Base-by-base conservation (phyloP, 2,329 filamentous ascomycete genomes). In the Trichoderma sp. region DNA sequence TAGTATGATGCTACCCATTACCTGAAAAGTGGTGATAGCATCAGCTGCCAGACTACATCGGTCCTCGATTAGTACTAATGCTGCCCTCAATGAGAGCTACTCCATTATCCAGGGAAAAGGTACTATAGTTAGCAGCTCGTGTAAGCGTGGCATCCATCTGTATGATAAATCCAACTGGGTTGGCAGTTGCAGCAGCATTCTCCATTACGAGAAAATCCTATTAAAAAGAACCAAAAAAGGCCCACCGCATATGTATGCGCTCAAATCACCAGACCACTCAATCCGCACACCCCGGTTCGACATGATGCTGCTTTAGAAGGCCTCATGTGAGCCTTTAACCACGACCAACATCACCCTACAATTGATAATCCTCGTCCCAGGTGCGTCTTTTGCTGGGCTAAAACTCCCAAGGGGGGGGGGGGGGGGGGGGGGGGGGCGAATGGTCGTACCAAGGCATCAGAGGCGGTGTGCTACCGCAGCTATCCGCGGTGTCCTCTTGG, bases 401-500 rank as follows among this genome's bases (percentile, higher is more conserved):
- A 67, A 66, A 28, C 20, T 26, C 32, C 23, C 20, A 47, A 43
- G 55, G 36, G 57, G 57, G 63, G 23, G 63, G 66, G 34, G 12
- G 63, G 66, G 34, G 12, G n/a, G n/a, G 55, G 36, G 57, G 57
- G 63, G 23, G 63, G 66, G 34, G 12, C 7, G 34, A 34, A 62
- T 55, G 43, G 66, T 68, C 4, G 57, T 50, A 59, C 53, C 55
- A 62, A 53, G 57, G 17, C 53, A 50, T 68, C 36, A 61, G 57
- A 69, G 66, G 66, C 66, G 66, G 66, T 69, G 66, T 62, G 66
- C 53, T 69, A 50, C 64, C 62, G 66, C 57, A 69, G 57, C 57
- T 69, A 69, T 69, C 66, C 66, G 66, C 39, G 30, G 65, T 17
- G 34, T 30, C 36, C 39, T 64, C 62, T 17, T 50, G 13, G 39